Base-by-base conservation (phyloP, 2,329 filamentous ascomycete species). In the Exophiala oligosperma region DNA sequence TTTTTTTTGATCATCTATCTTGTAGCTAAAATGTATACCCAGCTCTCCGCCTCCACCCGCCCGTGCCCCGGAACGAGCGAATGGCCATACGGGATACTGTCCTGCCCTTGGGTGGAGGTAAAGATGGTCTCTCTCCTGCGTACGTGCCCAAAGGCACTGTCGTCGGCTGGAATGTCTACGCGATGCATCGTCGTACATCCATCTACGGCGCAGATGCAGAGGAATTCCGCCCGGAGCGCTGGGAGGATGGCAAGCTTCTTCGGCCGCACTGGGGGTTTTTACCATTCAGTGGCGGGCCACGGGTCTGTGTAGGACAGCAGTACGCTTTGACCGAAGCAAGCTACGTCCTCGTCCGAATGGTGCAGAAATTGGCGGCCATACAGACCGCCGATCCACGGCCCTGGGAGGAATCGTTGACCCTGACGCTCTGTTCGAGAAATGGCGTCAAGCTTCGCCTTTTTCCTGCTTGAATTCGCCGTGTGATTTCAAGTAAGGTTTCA, bases 401-500 rank as follows among this genome's bases (percentile, higher is more conserved):
- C 32, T 64, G 61, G 61, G 29, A 55, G 35, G 61, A 61, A 24
- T 63, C 59, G 44, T 26, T 52, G 35, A 47, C 61, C 11, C 44
- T 63, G 92, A 91, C 77, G 86, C 88, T 0, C 88, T 90, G 59
- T 95, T 95, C 78, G 89, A 88, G 0, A 89, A 91, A 8, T 81
- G 86, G 51, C 91, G 92, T 56, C 14, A 54, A 58, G 38, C 57
- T 63, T 32, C 38, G 50, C 28, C 44, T 61, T 14, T 54, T 49
- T 52, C 35, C 49, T 35, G 50, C 53, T 51, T 56, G 29, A 56
- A 21, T 17, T 17, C 17, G 17, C 17, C 17, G 17, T 17, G 17
- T 17, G 17, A 17, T 17, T 17, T 17, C 17, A 17, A 17, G 17
- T 17, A 17, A 17, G 17, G 17, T 17, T 17, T 17, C 17, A 17